These are phyloP conservation scores for Solioccasus polychromus DNA, from an alignment of 768 basidiomycete genomes.

Conservation along the genomic window DNA sequence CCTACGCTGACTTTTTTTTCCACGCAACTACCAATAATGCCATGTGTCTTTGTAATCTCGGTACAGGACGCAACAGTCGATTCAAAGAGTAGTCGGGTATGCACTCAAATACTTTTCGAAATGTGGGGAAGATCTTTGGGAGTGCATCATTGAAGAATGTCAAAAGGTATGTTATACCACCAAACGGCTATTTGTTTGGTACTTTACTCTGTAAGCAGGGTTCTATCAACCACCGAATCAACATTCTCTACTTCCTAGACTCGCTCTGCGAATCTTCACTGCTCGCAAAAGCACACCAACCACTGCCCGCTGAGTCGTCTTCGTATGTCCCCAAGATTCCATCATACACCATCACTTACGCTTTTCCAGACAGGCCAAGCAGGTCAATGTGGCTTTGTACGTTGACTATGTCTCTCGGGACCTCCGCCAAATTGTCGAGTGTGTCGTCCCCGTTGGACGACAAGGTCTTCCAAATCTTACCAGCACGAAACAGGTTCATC, in stretches of 20 bases:
- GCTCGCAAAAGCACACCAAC: slow-evolving; percentile 55
- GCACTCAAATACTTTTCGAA: slow-evolving; percentile 80
- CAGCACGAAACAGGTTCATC: slow-evolving; percentile 78
- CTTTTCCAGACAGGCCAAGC: slow-evolving; percentile 30
- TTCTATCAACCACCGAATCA: slow-evolving; percentile 88
- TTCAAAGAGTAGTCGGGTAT: slow-evolving; percentile 82
- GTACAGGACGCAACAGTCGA: slow-evolving; percentile 78
- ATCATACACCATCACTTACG: neutral
- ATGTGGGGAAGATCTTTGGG: slow-evolving; percentile 93
- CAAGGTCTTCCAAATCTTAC: slow-evolving; percentile 85
- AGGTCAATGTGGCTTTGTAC: slow-evolving; percentile 53
- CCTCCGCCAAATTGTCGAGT: slow-evolving; percentile 71
- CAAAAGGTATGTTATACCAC: slow-evolving; percentile 67
- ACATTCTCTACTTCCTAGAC: slow-evolving; percentile 89
- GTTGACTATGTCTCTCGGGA: slow-evolving; percentile 78
- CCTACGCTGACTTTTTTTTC: too few species aligned
- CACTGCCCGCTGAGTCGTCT: slow-evolving; percentile 26
- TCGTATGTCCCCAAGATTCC: slow-evolving; percentile 10
- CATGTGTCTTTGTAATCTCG: neutral
- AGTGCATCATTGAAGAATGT: slow-evolving; percentile 87
- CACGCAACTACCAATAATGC: neutral
- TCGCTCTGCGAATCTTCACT: slow-evolving; percentile 79
- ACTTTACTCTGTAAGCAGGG: slow-evolving; percentile 45
- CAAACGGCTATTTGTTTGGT: neutral
- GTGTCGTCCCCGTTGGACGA: slow-evolving; percentile 85